Evolutionary conservation across 345 rosid genomes (phyloP).

Genomic region (Cochlearia excelsa): DNA sequence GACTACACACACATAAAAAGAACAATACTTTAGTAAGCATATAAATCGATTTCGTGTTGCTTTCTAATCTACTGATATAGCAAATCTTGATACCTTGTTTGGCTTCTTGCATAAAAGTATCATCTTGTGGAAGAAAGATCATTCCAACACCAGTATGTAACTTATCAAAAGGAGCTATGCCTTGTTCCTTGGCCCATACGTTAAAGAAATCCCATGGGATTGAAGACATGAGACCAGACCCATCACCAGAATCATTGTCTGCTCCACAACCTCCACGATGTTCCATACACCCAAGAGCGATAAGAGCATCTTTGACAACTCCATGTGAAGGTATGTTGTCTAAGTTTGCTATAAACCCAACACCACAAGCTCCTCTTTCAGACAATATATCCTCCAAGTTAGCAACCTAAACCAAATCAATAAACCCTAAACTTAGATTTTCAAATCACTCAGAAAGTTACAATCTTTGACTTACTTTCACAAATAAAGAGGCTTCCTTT

Average conservation of each 20-base stretch:
- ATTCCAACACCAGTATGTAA: slow-evolving; percentile 93
- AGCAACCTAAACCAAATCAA: slow-evolving; percentile 50
- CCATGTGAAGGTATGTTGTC: slow-evolving; percentile 83
- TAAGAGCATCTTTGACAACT: slow-evolving; percentile 75
- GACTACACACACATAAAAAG: slow-evolving; percentile 41
- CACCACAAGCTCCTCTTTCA: slow-evolving; percentile 99
- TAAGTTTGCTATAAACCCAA: slow-evolving; percentile 96
- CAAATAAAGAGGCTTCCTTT: not conserved
- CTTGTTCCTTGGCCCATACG: slow-evolving; percentile 73
- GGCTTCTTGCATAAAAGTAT: slow-evolving; percentile 58
- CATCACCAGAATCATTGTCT: slow-evolving; percentile 98
- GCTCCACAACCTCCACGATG: slow-evolving; percentile 99
- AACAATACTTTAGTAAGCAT: slow-evolving; percentile 1
- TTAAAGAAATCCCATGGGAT: slow-evolving; percentile 91
- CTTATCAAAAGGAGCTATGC: slow-evolving; percentile 72
- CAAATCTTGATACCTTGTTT: slow-evolving; percentile 55
- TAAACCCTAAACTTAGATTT: not conserved
- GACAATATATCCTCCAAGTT: slow-evolving; percentile 81
- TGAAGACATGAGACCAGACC: slow-evolving; percentile 94
- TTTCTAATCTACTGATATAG: not conserved
- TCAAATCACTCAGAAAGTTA: not conserved
- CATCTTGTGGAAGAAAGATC: slow-evolving; percentile 81
- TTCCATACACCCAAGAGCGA: slow-evolving; percentile 97
- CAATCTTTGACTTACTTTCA: not conserved
- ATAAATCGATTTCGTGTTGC: not conserved